Percentiles rank a stretch among this genome's conserved stretches.
Conservation (phyloP, 2,329 filamentous ascomycete genomes). For the Pestalotiopsis sp. region DNA sequence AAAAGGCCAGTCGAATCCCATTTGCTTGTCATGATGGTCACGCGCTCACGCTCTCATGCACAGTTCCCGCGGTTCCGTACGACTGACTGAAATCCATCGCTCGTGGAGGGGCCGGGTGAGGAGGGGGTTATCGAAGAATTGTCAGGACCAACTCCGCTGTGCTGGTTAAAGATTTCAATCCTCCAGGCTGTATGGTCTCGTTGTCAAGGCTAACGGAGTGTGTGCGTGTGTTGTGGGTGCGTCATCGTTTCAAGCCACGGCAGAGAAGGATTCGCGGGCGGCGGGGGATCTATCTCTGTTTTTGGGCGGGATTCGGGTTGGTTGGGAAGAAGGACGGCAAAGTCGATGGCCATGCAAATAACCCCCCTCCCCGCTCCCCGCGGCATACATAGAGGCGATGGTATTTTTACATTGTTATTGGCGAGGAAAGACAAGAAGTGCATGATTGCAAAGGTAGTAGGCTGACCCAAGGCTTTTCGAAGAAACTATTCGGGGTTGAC, state of each 20-base stretch:
- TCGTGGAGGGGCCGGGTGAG: too few species aligned
- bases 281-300: too few species aligned
- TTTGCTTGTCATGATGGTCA: too few species aligned
- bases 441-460: neutral
- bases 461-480: neutral
- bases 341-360: too few species aligned
- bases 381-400: neutral
- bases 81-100: too few species aligned
- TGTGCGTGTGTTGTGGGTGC: neutral
- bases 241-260: neutral
- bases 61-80: too few species aligned
- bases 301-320: too few species aligned
- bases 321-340: too few species aligned
- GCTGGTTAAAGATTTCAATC: neutral
- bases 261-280: too few species aligned
- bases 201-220: neutral
- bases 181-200: neutral
- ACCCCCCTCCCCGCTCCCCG: too few species aligned
- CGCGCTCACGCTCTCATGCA: too few species aligned
- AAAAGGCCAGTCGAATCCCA: neutral
- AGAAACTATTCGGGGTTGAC: neutral
- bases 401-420: neutral
- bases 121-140: too few species aligned
- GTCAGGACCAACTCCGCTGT: neutral
- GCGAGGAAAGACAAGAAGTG: neutral